Percentiles rank a stretch among this genome's conserved stretches.
These are phyloP conservation scores for Yamadazyma atlantica DNA, from an alignment of 1,139 yeast genomes.

Conservation along the genomic window DNA sequence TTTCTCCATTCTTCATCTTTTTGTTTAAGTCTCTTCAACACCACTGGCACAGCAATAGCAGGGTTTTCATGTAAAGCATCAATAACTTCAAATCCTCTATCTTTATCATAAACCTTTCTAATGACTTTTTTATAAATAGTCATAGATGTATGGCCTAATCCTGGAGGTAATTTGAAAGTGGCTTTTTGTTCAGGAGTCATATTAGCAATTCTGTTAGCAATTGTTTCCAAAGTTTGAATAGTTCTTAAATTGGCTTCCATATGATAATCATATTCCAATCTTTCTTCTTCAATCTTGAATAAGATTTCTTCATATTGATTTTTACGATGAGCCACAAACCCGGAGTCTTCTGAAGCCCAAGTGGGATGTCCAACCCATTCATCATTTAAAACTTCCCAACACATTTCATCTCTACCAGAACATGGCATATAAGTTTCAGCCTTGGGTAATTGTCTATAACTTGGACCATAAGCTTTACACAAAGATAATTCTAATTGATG, in stretches of 20 bases:
- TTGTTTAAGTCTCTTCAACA: conserved; percentile 86
- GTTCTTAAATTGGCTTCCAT: conserved; percentile 95
- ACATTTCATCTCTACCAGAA: conserved; percentile 97
- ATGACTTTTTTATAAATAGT: conserved; percentile 93
- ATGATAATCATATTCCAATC: conserved; percentile 93
- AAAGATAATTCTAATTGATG: conserved; percentile 85
- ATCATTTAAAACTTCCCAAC: conserved; percentile 97
- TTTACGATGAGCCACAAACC: conserved; percentile 95
- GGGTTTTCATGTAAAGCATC: conserved; percentile 96
- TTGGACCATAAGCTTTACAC: conserved; percentile 90
- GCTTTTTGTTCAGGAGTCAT: conserved; percentile 92
- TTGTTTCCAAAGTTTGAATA: conserved; percentile 91
- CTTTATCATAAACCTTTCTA: conserved; percentile 89
- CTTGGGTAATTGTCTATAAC: conserved; percentile 89
- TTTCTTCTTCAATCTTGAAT: conserved; percentile 94
- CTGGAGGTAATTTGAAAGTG: conserved; percentile 83
- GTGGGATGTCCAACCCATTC: conserved; percentile 99
- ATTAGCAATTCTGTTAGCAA: conserved; percentile 89
- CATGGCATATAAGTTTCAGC: conserved; percentile 97
- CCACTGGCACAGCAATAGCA: conserved; percentile 91
- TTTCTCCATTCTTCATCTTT: conserved; percentile 99
- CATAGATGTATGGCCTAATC: conserved; percentile 85
- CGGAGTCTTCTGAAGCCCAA: conserved; percentile 99
- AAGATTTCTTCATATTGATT: conserved; percentile 96
- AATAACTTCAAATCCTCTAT: conserved; percentile 92